Evolutionary conservation across 1,139 yeast species (phyloP).

Genomic region (Yamadazyma oceani): DNA sequence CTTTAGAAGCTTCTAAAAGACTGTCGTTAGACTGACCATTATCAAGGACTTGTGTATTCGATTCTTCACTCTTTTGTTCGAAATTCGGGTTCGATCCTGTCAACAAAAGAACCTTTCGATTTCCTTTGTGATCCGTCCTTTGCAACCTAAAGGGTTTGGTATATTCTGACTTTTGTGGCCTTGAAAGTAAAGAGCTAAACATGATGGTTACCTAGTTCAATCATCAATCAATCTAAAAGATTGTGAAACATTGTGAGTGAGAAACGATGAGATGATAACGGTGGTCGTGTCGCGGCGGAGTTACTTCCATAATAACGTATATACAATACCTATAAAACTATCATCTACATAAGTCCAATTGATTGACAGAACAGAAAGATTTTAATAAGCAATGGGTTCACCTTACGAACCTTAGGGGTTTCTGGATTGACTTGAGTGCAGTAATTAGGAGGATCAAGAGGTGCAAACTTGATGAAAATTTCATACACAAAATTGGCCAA

Average conservation of each 20-base stretch:
- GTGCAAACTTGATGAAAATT: slow-evolving; percentile 15
- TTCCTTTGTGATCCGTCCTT: background rate
- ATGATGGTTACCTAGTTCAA: slow-evolving; percentile 15
- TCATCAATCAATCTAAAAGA: too few species aligned
- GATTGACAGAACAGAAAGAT: slow-evolving; percentile 33
- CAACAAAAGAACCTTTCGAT: background rate
- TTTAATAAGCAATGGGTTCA: slow-evolving; percentile 18
- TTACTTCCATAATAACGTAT: too few species aligned
- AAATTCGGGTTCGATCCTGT: background rate
- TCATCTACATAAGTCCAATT: slow-evolving; percentile 30
- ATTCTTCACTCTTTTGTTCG: background rate
- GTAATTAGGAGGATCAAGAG: slow-evolving; percentile 19
- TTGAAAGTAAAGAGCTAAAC: slow-evolving; percentile 36
- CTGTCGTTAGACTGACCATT: background rate
- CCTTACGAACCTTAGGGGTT: slow-evolving; percentile 15
- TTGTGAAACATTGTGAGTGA: too few species aligned
- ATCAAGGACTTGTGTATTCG: too few species aligned
- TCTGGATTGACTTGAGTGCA: slow-evolving; percentile 27
- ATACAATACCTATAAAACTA: too few species aligned
- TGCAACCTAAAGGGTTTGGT: slow-evolving; percentile 7
- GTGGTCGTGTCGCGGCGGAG: too few species aligned
- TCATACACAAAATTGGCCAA: slow-evolving; percentile 19
- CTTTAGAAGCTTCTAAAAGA: background rate
- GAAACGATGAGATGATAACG: slow-evolving; percentile 1
- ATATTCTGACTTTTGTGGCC: slow-evolving; percentile 27